Base-by-base conservation (phyloP, 208 protist species). In the Leishmania mexicana region DNA sequence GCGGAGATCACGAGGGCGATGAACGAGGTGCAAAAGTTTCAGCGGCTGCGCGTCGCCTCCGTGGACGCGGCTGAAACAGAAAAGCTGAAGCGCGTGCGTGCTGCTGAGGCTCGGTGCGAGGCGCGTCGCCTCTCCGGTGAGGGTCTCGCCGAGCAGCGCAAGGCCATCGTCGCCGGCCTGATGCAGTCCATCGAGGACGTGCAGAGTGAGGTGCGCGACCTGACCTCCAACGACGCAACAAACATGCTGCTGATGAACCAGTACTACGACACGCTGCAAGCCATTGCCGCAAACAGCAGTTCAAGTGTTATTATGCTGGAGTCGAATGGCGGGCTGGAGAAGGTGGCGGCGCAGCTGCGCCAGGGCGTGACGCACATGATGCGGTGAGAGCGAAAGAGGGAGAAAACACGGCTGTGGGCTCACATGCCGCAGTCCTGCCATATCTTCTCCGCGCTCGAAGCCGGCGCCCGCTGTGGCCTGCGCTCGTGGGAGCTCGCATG, bases 261-360 rank as follows among this genome's bases (percentile, higher is more conserved):
- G 86, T 96, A 96, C 92, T 95, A 92, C 82, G 92, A 95, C 81
- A 95, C 90, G 8, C 75, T 95, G 75, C 84, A 93, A 81, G 81
- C 80, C 13, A 87, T 96, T 49, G 87, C 88, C 47, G 75, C 60
- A 5, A 82, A 86, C 38, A 89, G 83, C 67, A 73, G 83, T 72
- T 82, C 86, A 1, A 90, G 75, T 75, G 81, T 89, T 65, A 86
- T 97, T 57, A 89, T 95, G 81, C 47, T 95, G 71, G 85, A 93
- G 75, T 84, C 85, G 31, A 91, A 79, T 51, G 88, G 88, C 8
- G 92, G 90, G 17, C 53, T 95, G 72, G 87, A 94, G 80, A 89
- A 84, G 84, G 88, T 91, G 17, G 88, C 88, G 35, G 62, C 75
- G 60, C 90, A 93, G 84, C 81, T 93, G 24, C 72, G 86, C 67